Evolutionary conservation across 2,329 filamentous ascomycete species (phyloP).

Genomic region (Colletotrichum trifolii): DNA sequence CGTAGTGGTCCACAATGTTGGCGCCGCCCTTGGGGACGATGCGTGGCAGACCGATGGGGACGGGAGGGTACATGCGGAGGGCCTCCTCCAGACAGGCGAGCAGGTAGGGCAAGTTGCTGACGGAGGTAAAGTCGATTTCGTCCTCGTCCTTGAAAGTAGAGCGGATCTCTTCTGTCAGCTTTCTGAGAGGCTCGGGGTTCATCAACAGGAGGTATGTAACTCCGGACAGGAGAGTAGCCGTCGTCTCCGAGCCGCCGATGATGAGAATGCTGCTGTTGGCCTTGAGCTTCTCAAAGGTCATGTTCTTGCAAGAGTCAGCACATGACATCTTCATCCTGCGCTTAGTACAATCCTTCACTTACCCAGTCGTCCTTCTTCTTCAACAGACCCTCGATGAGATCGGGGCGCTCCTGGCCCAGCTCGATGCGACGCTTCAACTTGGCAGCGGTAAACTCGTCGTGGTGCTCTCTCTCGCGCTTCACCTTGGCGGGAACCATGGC

Average conservation of each 20-base stretch:
- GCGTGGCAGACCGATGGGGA: constrained; percentile 41
- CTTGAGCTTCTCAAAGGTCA: constrained; percentile 32
- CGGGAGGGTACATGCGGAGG: constrained; percentile 53
- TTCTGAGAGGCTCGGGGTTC: constrained; percentile 45
- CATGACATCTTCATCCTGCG: too few relatives aligned
- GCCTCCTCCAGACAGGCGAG: constrained; percentile 54
- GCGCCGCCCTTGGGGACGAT: constrained; percentile 47
- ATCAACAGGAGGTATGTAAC: constrained; percentile 43
- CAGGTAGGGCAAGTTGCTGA: constrained; percentile 49
- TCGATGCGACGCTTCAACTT: constrained; percentile 37
- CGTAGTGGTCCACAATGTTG: constrained; percentile 43
- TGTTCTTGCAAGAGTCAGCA: not conserved
- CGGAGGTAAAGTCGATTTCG: constrained; percentile 49
- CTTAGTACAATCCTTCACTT: not conserved
- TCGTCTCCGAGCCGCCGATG: constrained; percentile 48
- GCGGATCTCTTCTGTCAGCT: constrained; percentile 52
- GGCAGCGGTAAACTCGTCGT: constrained; percentile 14
- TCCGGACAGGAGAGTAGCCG: constrained; percentile 45
- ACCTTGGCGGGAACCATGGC: constrained; percentile 23
- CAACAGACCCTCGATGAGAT: constrained; percentile 39
- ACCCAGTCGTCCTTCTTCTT: constrained; percentile 37
- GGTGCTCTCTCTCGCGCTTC: constrained; percentile 11
- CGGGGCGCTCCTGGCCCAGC: constrained; percentile 31
- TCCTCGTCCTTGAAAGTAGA: constrained; percentile 45
- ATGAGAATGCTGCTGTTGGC: constrained; percentile 41